Conservation (phyloP, 495 filamentous ascomycete species). For the Annulohypoxylon stygium region DNA sequence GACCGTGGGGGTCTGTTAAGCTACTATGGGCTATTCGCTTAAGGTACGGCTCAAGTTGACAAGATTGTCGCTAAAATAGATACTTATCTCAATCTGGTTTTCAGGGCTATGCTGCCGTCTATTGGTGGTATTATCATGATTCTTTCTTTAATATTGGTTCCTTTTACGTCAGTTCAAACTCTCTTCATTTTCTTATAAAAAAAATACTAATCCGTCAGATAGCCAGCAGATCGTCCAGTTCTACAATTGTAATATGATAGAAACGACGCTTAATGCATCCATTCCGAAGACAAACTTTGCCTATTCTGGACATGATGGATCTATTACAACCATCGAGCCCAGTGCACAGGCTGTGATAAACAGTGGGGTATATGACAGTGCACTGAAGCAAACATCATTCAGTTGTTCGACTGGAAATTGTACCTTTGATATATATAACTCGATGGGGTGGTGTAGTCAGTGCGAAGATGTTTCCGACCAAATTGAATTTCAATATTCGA, state of each 20-base stretch:
- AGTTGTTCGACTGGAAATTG: constrained; percentile 43
- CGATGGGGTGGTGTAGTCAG: constrained; percentile 31
- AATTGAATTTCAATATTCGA: constrained; percentile 1
- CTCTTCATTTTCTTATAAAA: not conserved
- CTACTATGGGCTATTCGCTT: constrained; percentile 37
- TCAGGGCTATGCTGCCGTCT: constrained; percentile 31
- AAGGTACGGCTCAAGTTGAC: not conserved
- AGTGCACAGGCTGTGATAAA: constrained; percentile 21
- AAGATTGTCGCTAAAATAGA: not conserved
- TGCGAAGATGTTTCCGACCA: constrained; percentile 40
- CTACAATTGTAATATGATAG: constrained; percentile 29
- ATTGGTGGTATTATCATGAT: constrained; percentile 39
- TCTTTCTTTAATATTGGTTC: constrained; percentile 39
- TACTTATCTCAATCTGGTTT: not conserved
- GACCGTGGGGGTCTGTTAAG: constrained; percentile 34
- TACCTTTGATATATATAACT: constrained; percentile 38
- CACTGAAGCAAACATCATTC: constrained; percentile 13
- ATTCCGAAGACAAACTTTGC: constrained; percentile 33
- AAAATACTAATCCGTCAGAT: not conserved
- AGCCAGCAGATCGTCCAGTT: constrained; percentile 41
- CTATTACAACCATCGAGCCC: not conserved
- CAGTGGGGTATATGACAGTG: constrained; percentile 27
- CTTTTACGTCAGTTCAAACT: constrained; percentile 29
- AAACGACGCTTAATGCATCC: constrained; percentile 21
- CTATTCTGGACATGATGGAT: constrained; percentile 1